Base-by-base conservation (phyloP, 1,139 yeast species). In the Eremothecium gossypii region DNA sequence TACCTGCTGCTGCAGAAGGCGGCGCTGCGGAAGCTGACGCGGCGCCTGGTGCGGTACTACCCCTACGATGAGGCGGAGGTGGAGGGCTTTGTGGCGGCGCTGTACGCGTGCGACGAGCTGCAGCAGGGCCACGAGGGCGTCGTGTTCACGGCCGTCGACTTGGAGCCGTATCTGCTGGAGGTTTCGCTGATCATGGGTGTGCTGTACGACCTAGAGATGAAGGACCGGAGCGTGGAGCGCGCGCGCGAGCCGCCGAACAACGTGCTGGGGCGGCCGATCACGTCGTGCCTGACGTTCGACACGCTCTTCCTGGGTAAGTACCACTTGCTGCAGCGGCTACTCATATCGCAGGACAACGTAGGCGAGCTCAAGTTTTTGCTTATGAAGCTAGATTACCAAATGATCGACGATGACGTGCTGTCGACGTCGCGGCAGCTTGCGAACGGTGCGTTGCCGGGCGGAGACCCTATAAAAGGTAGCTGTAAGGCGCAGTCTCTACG, bases 1-100 rank as follows among this genome's bases (percentile, higher is more conserved):
- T 89, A 80, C 58, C 73, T 85, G 12, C 70, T 83, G 29, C 73
- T 87, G 17, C 97, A 89, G 57, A 79, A 81, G 53, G 79, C 87
- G 3, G 96, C 94, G 4, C 69, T 84, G 39, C 71, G 83, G 49
- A 89, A 89, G 63, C 73, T 87, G 43, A 70, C 86, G 53, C 87
- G 87, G 64, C 86, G 87, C 61, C 81, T 83, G 57, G 57, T 74
- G 37, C 85, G 84, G 58, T 78, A 86, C 66, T 76, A 50, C 42
- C 55, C 57, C 8, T 43, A 41, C 70, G 48, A 60, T 14, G 49
- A 53, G 36, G 46, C 49, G 44, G 56, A 63, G 30, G 55, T 64
- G 2, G 49, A 53, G 23, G 49, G 52, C 27, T 65, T 66, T 45
- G 53, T 65, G 14, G 60, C 61, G 1, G 45, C 52, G 4, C 51